phyloP scores from a whole-genome alignment of 2,329 filamentous ascomycete species.

The Aspergillus sergii region DNA sequence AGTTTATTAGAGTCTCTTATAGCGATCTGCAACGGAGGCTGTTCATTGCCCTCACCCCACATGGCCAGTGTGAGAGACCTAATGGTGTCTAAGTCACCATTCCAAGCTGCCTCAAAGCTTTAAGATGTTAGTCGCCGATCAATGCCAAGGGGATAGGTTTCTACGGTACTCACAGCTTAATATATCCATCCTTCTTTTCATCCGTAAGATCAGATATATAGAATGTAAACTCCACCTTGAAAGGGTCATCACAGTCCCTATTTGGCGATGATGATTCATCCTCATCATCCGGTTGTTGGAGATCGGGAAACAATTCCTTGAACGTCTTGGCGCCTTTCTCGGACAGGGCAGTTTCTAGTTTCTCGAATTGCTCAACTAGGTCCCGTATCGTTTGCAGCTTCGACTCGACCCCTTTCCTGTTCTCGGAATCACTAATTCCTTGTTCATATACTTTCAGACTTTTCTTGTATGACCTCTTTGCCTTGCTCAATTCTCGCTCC shows the following conservation, averaged over 20 bases:
- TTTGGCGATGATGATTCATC: not conserved
- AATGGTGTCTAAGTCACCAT: constrained; percentile 66
- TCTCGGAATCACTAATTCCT: not conserved
- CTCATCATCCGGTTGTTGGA: not conserved
- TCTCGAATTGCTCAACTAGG: constrained; percentile 55
- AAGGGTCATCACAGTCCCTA: constrained; percentile 36
- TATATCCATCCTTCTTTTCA: constrained; percentile 60
- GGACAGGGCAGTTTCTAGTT: constrained; percentile 58
- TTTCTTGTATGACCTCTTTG: constrained; percentile 39
- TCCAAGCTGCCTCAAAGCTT: constrained; percentile 68
- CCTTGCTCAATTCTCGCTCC: constrained; percentile 42
- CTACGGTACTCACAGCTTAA: constrained; percentile 58
- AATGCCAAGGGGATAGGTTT: not conserved
- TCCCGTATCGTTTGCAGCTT: constrained; percentile 60
- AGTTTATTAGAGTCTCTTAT: constrained; percentile 56
- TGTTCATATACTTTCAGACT: constrained; percentile 34
- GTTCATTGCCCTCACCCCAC: constrained; percentile 50
- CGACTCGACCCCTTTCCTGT: constrained; percentile 41
- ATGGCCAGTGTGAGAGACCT: constrained; percentile 32
- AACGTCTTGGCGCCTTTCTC: constrained; percentile 68
- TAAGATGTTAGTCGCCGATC: constrained; percentile 48
- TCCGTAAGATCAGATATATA: constrained; percentile 53
- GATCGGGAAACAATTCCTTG: constrained; percentile 62
- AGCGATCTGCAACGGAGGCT: constrained; percentile 66
- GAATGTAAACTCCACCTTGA: constrained; percentile 58